These are phyloP conservation scores for Marasmius oreades DNA, from an alignment of 1,284 basidiomycete species.

Conservation along the genomic window DNA sequence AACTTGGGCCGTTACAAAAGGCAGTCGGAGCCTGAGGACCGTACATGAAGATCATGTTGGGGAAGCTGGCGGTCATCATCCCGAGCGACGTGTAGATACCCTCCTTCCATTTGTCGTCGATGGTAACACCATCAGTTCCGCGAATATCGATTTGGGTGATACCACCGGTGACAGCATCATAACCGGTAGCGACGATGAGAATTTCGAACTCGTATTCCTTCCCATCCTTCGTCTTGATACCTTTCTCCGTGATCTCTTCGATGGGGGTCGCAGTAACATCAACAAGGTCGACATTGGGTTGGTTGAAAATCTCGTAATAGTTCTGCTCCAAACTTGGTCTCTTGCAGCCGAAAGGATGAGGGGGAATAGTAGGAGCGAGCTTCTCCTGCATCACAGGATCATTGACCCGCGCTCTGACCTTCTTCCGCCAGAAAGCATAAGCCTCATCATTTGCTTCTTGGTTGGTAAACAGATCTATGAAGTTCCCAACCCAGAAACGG, in stretches of 20 bases:
- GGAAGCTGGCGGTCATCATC: constrained; percentile 17
- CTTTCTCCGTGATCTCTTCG: constrained; percentile 19
- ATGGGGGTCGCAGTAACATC: constrained; percentile 23
- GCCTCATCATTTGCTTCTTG: constrained; percentile 19
- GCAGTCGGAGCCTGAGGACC: constrained; percentile 24
- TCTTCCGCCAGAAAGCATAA: constrained; percentile 25
- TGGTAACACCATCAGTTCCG: constrained; percentile 18
- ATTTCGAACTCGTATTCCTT: constrained; percentile 22
- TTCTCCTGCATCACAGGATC: constrained; percentile 22
- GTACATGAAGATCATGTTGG: constrained; percentile 26
- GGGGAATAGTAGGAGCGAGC: constrained; percentile 21
- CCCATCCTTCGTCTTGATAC: constrained; percentile 21
- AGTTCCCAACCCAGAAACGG: constrained; percentile 19
- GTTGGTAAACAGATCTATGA: constrained; percentile 17
- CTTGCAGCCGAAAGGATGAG: constrained; percentile 24
- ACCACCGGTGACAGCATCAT: constrained; percentile 23
- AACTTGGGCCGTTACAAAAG: constrained; percentile 24
- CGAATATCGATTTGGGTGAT: constrained; percentile 24
- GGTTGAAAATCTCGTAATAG: constrained; percentile 24
- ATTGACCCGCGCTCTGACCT: constrained; percentile 18
- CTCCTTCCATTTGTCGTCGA: constrained; percentile 22
- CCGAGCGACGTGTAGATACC: constrained; percentile 23
- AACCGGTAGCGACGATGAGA: constrained; percentile 24
- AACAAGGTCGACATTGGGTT: constrained; percentile 22
- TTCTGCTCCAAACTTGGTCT: constrained; percentile 21